Base-by-base conservation (phyloP, 768 basidiomycete genomes). In the Gautieria morchelliformis region DNA sequence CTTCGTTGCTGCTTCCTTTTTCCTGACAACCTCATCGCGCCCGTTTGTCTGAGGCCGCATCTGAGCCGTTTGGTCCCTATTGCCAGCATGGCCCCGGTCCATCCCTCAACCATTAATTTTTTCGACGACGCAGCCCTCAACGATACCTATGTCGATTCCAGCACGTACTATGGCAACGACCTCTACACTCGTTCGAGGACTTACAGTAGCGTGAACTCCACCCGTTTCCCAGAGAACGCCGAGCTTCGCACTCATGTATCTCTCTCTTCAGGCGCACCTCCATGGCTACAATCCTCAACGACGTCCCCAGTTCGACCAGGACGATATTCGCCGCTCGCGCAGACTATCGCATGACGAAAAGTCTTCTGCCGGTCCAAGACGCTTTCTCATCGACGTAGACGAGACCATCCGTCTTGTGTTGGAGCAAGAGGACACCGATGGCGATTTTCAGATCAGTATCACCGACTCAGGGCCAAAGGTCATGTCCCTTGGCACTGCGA, bases 341-440 rank as follows among this genome's bases (percentile, higher is more conserved):
- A 80, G 93, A 54, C 76, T 96, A 75, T 94, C 92, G 19, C 93
- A 96, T 67, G 93, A 97, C 68, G 93, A 95, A 73, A 89, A 91
- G 72, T 82, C 83, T 52, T 65, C 65, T 7, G 76, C 84, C 0
- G 84, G 79, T 0, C 89, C 93, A 3, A 77, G 94, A 44, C 85
- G 93, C 41, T 98, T 95, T 74, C 78, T 98, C 52, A 92, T 98
- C 58, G 95, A 97, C 66, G 95, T 98, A 15, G 95, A 98, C 65
- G 95, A 97, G 71, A 99, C 95, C 33, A 93, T 99, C 65, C 85
- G 94, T 37, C 83, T 96, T 57, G 85, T 98, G 10, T 83, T 99
- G 30, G 93, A 96, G 71, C 95, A 97, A 69, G 95, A 99, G 68
- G 95, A 99, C 68, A 97, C 95, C 14, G 93, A 98, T 61, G 89